A percentile compares a stretch with the other conserved stretches of the same genome.
Evolutionary conservation across 371 early-diverging fungal species (phyloP).

Genomic region (Actinomucor elegans): DNA sequence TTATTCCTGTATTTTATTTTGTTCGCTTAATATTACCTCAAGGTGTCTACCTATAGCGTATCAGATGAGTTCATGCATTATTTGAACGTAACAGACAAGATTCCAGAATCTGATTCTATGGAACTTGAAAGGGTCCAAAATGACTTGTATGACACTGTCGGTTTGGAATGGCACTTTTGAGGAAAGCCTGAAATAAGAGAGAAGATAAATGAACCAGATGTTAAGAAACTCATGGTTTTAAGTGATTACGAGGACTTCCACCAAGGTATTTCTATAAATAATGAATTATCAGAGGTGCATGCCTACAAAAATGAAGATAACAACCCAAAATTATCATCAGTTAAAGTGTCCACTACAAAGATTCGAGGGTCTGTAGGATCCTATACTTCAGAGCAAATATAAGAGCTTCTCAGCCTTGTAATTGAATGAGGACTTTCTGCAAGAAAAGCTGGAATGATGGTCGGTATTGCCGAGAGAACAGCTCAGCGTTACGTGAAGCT

Average conservation of each 20-base stretch:
- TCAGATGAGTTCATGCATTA: conserved; percentile 11
- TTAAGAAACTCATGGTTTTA: conserved; percentile 13
- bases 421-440: not conserved
- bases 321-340: conserved; percentile 7
- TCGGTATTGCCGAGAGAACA: conserved; percentile 1
- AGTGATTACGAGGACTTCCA: conserved; percentile 6
- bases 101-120: conserved; percentile 8
- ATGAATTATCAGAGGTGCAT: conserved; percentile 5
- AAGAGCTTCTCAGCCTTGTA: no score
- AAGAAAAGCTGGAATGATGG: not conserved
- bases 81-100: conserved; percentile 8
- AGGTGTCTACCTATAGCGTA: conserved; percentile 8
- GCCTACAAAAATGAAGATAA: conserved; percentile 5
- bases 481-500: conserved; percentile 16
- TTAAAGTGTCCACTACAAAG: conserved; percentile 10
- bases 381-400: no score
- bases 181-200: conserved; percentile 8
- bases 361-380: no score
- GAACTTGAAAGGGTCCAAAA: conserved; percentile 7
- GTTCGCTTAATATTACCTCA: not conserved
- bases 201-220: conserved; percentile 7
- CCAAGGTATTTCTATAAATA: conserved; percentile 10
- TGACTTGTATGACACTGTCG: conserved; percentile 7
- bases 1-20: not conserved
- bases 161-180: conserved; percentile 10